A percentile compares a stretch with the other conserved stretches of the same genome.
Evolutionary conservation across 371 early-diverging fungal species (phyloP).

Genomic region (Encephalitozoon hellem): DNA sequence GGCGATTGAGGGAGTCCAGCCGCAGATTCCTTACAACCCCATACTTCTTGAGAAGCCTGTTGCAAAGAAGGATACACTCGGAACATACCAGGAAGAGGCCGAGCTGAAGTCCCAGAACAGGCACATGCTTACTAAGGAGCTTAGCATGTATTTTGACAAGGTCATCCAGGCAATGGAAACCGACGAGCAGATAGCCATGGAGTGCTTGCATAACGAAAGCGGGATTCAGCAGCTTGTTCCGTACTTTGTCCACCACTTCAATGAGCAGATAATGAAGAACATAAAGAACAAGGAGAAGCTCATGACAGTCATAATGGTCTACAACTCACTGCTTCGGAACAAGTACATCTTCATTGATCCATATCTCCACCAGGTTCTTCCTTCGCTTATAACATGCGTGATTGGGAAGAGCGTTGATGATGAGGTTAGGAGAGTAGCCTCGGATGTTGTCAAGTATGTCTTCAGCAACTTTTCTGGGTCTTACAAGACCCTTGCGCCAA

Average conservation of each 20-base stretch:
- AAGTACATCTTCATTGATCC: conserved; percentile 85
- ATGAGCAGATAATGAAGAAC: conserved; percentile 66
- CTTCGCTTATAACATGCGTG: conserved; percentile 81
- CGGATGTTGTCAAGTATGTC: conserved; percentile 58
- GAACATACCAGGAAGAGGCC: conserved; percentile 61
- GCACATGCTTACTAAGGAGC: conserved; percentile 81
- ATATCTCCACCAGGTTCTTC: conserved; percentile 93
- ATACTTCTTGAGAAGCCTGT: conserved; percentile 65
- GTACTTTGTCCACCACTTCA: conserved; percentile 87
- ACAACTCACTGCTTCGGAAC: conserved; percentile 74
- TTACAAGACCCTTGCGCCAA: conserved; percentile 59
- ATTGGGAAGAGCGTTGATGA: conserved; percentile 70
- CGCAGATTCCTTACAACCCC: conserved; percentile 93
- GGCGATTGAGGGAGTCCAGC: conserved; percentile 96
- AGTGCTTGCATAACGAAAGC: conserved; percentile 74
- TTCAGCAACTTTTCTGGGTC: conserved; percentile 54
- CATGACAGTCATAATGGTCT: conserved; percentile 70
- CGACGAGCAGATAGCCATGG: conserved; percentile 70
- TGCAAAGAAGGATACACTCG: conserved; percentile 66
- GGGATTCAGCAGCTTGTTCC: conserved; percentile 92
- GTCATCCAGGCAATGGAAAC: conserved; percentile 73
- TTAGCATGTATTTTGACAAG: conserved; percentile 87
- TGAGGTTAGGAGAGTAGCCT: conserved; percentile 41
- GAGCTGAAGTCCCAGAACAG: conserved; percentile 61
- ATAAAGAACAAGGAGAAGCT: conserved; percentile 54